Evolutionary conservation across 805 yeast genomes (phyloP), one percentile per base, ranked within the genome.

Genomic region (Pichia cephalocereana): DNA sequence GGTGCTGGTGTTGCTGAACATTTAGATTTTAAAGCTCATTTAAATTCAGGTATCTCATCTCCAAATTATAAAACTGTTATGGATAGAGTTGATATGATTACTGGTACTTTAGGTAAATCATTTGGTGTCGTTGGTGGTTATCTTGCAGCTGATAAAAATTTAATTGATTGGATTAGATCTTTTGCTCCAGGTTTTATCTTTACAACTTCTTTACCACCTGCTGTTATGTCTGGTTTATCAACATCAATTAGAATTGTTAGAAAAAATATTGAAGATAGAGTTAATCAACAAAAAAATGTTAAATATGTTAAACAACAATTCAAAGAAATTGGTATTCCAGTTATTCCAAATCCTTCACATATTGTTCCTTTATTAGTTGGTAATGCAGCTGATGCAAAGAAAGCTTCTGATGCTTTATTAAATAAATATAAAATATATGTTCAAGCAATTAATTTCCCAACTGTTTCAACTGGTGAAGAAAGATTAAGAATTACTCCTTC

Each of bases 1-100:
- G 99, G 99, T 63, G 99, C 96, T 34, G 99, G 99, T 70, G 98
- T 93, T 47, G 96, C 98, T 43, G 99, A 93, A 69, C 99, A 93
- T 66, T 74, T 85, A 60, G 87, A 93, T 69, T 93, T 89, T 58
- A 86, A 86, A 43, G 80, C 82, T 47, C 95, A 91, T 64, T 78
- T 86, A 61, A 64, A 71, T 50, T 66, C 81, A 15, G 93, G 93
- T 55, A 70, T 80, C 56, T 74, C 74, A 14, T 70, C 78, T 17
- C 77, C 80, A 54, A 67, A 69, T 43, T 58, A 56, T 41, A 67
- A 71, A 48, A 81, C 95, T 10, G 84, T 85, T 36, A 78, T 84
- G 86, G 90, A 83, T 66, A 81, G 97, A 64, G 79, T 93, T 49
- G 99, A 93, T 64, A 87, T 93, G 81, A 82, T 93, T 63, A 91